Percentiles rank a stretch among this genome's conserved stretches.
Evolutionary conservation across 1,284 basidiomycete genomes (phyloP).

Genomic region (Stygiomarasmius scandens): DNA sequence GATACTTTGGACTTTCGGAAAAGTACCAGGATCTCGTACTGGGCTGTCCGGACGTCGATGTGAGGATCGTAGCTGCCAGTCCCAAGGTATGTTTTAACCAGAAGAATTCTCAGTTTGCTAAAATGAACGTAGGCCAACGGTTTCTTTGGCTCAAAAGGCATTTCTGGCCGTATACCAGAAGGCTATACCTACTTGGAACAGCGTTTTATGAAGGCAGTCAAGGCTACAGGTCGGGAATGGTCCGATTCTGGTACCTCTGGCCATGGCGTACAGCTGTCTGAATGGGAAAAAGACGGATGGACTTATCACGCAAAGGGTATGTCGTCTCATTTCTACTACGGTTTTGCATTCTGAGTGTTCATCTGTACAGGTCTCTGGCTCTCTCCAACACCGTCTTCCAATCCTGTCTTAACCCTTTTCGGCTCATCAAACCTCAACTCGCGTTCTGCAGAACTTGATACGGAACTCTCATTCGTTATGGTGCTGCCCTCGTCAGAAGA

Average conservation of each 20-base stretch:
- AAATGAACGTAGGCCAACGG: slow-evolving; percentile 99
- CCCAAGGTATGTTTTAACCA: slow-evolving; percentile 80
- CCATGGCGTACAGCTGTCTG: slow-evolving; percentile 69
- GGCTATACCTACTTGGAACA: slow-evolving; percentile 63
- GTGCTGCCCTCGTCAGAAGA: slow-evolving; percentile 51
- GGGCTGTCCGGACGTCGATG: slow-evolving; percentile 54
- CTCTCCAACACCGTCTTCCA: slow-evolving; percentile 54
- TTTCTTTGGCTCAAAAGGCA: slow-evolving; percentile 87
- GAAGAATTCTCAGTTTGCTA: no score
- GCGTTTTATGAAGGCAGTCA: slow-evolving; percentile 61
- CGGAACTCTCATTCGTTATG: slow-evolving; percentile 90
- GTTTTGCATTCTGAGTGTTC: slow-evolving; percentile 9
- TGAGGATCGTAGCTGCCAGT: slow-evolving; percentile 82
- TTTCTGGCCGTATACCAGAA: slow-evolving; percentile 93
- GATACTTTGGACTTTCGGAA: slow-evolving; percentile 90
- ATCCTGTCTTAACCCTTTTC: slow-evolving; percentile 83
- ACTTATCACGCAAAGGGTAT: slow-evolving; percentile 98
- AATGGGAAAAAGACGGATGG: slow-evolving; percentile 93
- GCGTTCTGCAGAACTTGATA: slow-evolving; percentile 88
- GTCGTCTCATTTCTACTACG: slow-evolving; percentile 3
- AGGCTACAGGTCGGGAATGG: slow-evolving; percentile 43
- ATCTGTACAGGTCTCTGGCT: slow-evolving; percentile 79
- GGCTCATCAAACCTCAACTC: slow-evolving; percentile 97
- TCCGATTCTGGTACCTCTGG: slow-evolving; percentile 38
- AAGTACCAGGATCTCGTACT: slow-evolving; percentile 82